Evolutionary conservation across 2,329 filamentous ascomycete species (phyloP).

Genomic region (Lachnellula hyalina): DNA sequence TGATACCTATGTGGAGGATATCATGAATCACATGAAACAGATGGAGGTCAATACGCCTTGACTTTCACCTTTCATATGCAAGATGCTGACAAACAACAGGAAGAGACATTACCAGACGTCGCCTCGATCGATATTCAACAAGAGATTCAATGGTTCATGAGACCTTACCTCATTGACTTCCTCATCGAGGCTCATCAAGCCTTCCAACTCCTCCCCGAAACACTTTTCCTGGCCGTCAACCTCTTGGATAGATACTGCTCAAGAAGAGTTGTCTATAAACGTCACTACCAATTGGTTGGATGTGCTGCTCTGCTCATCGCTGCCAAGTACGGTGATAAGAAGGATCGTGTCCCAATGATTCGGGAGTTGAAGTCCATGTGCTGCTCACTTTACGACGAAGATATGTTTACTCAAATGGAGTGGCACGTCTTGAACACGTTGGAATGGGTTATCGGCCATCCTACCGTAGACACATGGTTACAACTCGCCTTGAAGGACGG

Average conservation of each 20-base stretch:
- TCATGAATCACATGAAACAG: constrained; percentile 86
- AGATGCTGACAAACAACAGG: constrained; percentile 40
- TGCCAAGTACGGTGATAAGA: constrained; percentile 97
- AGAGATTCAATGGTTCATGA: constrained; percentile 99
- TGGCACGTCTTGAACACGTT: constrained; percentile 98
- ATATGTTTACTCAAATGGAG: constrained; percentile 99
- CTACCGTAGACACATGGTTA: constrained; percentile 90
- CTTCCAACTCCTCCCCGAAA: constrained; percentile 90
- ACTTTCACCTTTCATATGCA: constrained; percentile 4
- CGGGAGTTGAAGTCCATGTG: constrained; percentile 98
- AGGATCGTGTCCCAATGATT: constrained; percentile 96
- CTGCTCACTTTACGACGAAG: constrained; percentile 94
- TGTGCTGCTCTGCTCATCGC: constrained; percentile 94
- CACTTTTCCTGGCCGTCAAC: constrained; percentile 93
- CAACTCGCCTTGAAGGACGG: constrained; percentile 77
- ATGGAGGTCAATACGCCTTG: constrained; percentile 63
- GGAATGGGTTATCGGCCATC: constrained; percentile 93
- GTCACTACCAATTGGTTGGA: constrained; percentile 96
- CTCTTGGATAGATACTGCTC: constrained; percentile 97
- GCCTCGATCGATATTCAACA: constrained; percentile 98
- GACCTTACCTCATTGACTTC: constrained; percentile 96
- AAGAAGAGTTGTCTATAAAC: constrained; percentile 95
- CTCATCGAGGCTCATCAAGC: constrained; percentile 94
- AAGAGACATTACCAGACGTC: constrained; percentile 88
- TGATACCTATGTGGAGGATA: constrained; percentile 91